Conservation (phyloP, 2,329 filamentous ascomycete species). For the Canariomyces notabilis region DNA sequence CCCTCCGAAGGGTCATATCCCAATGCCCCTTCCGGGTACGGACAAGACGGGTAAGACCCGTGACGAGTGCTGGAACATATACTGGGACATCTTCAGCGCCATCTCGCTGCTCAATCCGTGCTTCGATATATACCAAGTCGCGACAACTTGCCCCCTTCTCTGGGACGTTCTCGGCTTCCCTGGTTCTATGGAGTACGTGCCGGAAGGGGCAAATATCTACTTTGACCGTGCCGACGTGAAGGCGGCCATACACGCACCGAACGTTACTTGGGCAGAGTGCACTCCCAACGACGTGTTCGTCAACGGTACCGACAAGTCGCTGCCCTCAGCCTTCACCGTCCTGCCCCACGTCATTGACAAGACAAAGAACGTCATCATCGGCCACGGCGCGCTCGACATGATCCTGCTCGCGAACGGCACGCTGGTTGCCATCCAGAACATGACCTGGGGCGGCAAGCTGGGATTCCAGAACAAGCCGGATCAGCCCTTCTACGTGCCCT, state of each 20-base stretch:
- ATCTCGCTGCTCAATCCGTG: constrained; percentile 63
- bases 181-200: constrained; percentile 58
- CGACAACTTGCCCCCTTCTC: constrained; percentile 63
- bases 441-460: constrained; percentile 69
- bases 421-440: constrained; percentile 69
- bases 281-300: constrained; percentile 33
- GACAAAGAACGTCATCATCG: constrained; percentile 68
- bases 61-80: constrained; percentile 52
- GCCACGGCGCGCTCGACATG: constrained; percentile 66
- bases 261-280: constrained; percentile 41
- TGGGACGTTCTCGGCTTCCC: constrained; percentile 68
- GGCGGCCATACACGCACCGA: constrained; percentile 64
- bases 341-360: constrained; percentile 68
- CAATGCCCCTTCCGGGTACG: constrained; percentile 41
- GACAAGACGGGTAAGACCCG: constrained; percentile 33
- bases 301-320: constrained; percentile 44
- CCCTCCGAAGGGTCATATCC: constrained; percentile 60
- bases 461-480: constrained; percentile 61
- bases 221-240: constrained; percentile 69
- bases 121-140: constrained; percentile 72
- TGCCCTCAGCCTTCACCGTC: constrained; percentile 50
- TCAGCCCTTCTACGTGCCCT: constrained; percentile 65
- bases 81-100: constrained; percentile 49
- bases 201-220: constrained; percentile 58
- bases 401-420: constrained; percentile 65